These are phyloP conservation scores for Calonectria fujianensis DNA, from an alignment of 2,329 filamentous ascomycete genomes.

Conservation along the genomic window DNA sequence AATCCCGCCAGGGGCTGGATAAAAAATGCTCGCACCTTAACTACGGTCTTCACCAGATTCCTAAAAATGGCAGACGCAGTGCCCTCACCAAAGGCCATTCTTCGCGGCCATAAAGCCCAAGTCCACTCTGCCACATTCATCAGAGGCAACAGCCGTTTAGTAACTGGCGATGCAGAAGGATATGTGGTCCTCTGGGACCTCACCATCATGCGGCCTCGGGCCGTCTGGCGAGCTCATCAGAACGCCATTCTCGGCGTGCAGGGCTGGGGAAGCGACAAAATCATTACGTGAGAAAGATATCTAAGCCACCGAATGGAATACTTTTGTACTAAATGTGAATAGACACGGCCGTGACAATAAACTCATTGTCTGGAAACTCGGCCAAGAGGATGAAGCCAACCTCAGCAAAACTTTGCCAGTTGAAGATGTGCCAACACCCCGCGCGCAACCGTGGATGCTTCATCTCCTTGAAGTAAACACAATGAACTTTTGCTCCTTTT, in stretches of 20 bases:
- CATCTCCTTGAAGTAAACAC: constrained; percentile 91
- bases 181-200: constrained; percentile 92
- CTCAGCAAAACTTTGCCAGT: constrained; percentile 84
- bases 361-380: constrained; percentile 88
- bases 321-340: not conserved
- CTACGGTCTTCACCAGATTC: constrained; percentile 2
- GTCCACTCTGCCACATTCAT: constrained; percentile 87
- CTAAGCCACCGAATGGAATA: not conserved
- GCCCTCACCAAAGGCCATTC: constrained; percentile 74
- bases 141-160: constrained; percentile 82
- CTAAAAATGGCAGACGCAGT: constrained; percentile 55
- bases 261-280: constrained; percentile 81
- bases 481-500: constrained; percentile 95
- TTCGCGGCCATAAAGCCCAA: constrained; percentile 89
- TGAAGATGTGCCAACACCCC: constrained; percentile 71
- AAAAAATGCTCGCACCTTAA: not conserved
- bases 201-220: constrained; percentile 84
- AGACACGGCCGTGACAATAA: constrained; percentile 95
- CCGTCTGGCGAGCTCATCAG: constrained; percentile 91
- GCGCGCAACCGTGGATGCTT: constrained; percentile 87
- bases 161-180: constrained; percentile 92
- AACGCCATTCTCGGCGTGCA: constrained; percentile 84
- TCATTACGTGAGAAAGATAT: constrained; percentile 83
- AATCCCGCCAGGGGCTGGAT: too few relatives aligned
- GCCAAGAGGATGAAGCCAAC: constrained; percentile 73